Percentiles rank a stretch among this genome's conserved stretches.
Conservation (phyloP, 495 filamentous ascomycete species). For the Aspergillus steynii region DNA sequence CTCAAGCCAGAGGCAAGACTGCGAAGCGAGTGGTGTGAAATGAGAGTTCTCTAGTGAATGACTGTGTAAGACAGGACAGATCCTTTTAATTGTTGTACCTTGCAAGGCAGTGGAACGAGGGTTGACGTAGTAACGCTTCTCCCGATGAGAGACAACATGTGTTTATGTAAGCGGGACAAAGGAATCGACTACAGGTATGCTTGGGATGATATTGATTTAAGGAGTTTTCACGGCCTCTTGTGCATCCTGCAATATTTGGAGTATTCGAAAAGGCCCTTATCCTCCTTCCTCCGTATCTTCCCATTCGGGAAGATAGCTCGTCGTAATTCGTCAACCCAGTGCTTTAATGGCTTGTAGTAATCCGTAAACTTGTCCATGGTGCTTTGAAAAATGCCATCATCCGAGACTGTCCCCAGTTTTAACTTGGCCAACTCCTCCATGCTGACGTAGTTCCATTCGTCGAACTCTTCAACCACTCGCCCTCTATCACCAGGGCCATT, state of each 20-base stretch:
- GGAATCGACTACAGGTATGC: too few relatives aligned
- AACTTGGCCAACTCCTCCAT: conserved; percentile 20
- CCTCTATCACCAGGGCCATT: conserved; percentile 24
- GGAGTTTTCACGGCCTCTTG: neutral
- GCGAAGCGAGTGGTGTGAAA: too few relatives aligned
- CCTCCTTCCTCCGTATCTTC: conserved; percentile 25
- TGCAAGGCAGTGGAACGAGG: too few relatives aligned
- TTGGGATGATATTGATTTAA: too few relatives aligned
- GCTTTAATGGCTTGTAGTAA: conserved; percentile 35
- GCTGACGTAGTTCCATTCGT: conserved; percentile 28
- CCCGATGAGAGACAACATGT: too few relatives aligned
- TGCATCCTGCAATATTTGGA: neutral
- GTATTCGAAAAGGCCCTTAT: conserved; percentile 19
- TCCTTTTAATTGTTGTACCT: too few relatives aligned
- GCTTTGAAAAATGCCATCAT: conserved; percentile 36
- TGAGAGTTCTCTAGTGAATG: too few relatives aligned
- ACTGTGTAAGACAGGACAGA: too few relatives aligned
- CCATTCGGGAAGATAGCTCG: conserved; percentile 38
- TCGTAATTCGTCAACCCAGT: conserved; percentile 35
- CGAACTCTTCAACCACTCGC: conserved; percentile 18
- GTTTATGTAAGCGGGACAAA: too few relatives aligned
- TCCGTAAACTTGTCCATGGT: conserved; percentile 30
- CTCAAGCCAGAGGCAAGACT: too few relatives aligned
- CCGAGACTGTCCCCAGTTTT: conserved; percentile 26
- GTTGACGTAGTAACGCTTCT: too few relatives aligned